Conservation (phyloP, 345 rosid species). For the Eucalyptus lansdowneana region DNA sequence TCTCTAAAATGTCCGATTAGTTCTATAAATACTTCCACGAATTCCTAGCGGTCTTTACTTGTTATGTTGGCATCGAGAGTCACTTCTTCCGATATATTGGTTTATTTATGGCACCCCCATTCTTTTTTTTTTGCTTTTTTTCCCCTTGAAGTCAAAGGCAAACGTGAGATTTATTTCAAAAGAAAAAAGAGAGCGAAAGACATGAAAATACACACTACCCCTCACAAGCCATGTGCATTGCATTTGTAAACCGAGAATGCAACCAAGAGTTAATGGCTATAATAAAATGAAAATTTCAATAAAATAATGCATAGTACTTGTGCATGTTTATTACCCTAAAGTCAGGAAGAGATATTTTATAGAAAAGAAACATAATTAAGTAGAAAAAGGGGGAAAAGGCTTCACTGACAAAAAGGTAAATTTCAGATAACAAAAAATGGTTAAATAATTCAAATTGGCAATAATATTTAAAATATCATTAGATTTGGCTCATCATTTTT, state of each 20-base stretch:
- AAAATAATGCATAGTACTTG: neutral
- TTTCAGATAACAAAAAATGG: no score
- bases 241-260: neutral
- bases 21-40: neutral
- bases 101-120: neutral
- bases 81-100: slow-evolving; percentile 32
- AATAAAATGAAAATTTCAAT: neutral
- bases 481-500: no score
- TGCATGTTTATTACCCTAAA: no score
- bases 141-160: neutral
- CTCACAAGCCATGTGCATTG: neutral
- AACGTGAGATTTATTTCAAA: neutral
- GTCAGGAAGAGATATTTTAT: no score
- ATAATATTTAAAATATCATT: no score
- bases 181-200: neutral
- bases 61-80: accelerated
- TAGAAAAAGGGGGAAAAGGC: no score
- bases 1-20: neutral
- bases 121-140: no score
- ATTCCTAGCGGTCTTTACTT: neutral
- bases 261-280: neutral
- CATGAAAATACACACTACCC: neutral
- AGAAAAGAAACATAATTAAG: no score
- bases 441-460: no score
- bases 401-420: no score